Base-by-base conservation (phyloP, 164 flowering plant genomes). In the Vitis vinifera region DNA sequence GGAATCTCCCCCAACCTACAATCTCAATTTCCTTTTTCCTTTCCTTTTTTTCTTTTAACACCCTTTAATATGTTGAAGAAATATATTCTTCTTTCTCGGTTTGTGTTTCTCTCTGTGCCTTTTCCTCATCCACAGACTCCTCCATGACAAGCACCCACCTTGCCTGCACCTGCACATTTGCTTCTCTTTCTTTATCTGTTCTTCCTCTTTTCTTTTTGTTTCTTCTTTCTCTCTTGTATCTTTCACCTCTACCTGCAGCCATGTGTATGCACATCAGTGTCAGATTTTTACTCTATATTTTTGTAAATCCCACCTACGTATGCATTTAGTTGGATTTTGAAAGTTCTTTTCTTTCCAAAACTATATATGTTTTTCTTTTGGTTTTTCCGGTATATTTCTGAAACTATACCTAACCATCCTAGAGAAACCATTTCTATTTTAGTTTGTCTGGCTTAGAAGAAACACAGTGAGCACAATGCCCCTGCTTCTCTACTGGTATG, bases 121-220 rank as follows among this genome's bases (percentile, higher is more conserved):
- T 70, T 67, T 84, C 57, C 75, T 83, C 82, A 73, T 77, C 88
- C 80, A 76, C 74, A 78, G 70, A 62, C 60, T 69, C 71, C 37
- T 78, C 71, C 83, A 80, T 56, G 85, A 77, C 29, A 81, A 70
- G 76, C 90, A 84, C 57, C 86, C 89, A 50, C 79, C 80, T 73
- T 79, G 79, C 72, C 66, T 80, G 73, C 79, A 51, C 72, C 56
- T 68, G 59, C 72, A 73, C 73, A 51, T 63, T 68, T 73, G 60
- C 68, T 68, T 66, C 15, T 63, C 67, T 23, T 71, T 69, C 51
- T 55, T 69, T 63, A 44, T 73, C 65, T 63, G 74, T 16, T 68
- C 74, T 17, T 65, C 77, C 62, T 67, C 58, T 11, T 68, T 70
- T 52, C 59, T 31, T 73, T 68, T 67, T 75, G 56, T 70, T 71